Conservation (phyloP, 495 filamentous ascomycete species). For the Xylaria acuta region DNA sequence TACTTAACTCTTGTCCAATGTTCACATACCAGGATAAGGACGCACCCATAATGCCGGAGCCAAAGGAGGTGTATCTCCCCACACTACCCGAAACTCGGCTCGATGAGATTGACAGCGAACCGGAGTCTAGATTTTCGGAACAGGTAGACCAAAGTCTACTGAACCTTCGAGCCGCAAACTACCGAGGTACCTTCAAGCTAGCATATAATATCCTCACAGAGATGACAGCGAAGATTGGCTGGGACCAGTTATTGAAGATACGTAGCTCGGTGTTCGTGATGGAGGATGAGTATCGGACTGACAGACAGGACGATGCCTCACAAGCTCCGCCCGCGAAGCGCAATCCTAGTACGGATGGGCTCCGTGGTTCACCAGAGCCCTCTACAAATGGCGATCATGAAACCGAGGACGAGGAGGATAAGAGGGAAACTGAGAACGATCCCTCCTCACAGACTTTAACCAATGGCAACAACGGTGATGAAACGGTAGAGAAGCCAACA, state of each 20-base stretch:
- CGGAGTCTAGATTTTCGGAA: constrained; percentile 79
- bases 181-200: constrained; percentile 93
- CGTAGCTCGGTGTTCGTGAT: constrained; percentile 98
- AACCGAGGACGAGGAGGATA: constrained; percentile 54
- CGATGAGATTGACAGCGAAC: constrained; percentile 92
- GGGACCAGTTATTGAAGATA: constrained; percentile 93
- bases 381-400: constrained; percentile 66
- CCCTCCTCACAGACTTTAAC: constrained; percentile 40
- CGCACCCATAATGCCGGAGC: constrained; percentile 90
- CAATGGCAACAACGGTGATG: constrained; percentile 50
- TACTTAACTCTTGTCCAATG: constrained; percentile 99
- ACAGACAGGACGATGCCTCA: constrained; percentile 72
- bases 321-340: constrained; percentile 60
- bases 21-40: constrained; percentile 99
- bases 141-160: constrained; percentile 85
- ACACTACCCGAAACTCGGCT: constrained; percentile 87
- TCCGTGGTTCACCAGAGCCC: constrained; percentile 70
- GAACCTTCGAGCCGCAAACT: constrained; percentile 83
- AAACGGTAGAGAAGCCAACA: constrained; percentile 75
- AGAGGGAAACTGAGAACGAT: constrained; percentile 39
- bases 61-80: constrained; percentile 82
- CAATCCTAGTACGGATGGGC: constrained; percentile 77
- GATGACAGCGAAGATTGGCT: constrained; percentile 93
- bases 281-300: constrained; percentile 96
- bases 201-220: constrained; percentile 94